phyloP scores from a whole-genome alignment of 805 yeast genomes.

The Sungouiella blattae region DNA sequence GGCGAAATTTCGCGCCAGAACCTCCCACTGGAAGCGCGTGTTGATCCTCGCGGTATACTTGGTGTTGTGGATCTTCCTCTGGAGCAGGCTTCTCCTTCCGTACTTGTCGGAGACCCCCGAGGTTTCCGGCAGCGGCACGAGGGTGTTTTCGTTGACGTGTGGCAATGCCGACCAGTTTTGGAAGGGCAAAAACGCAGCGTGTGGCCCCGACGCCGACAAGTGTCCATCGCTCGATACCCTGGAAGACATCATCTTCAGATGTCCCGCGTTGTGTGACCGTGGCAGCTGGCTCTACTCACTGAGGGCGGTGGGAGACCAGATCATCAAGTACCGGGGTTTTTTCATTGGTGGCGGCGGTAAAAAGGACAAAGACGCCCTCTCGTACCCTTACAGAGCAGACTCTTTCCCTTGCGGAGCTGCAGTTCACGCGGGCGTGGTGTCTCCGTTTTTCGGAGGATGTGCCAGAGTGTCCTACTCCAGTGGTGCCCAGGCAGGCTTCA shows the following conservation, averaged over 20 bases:
- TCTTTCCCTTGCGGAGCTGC: constrained; percentile 90
- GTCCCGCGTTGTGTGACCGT: constrained; percentile 85
- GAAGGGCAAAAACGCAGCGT: constrained; percentile 70
- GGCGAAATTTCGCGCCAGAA: constrained; percentile 23
- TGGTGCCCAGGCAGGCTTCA: constrained; percentile 43
- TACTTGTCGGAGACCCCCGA: constrained; percentile 43
- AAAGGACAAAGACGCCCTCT: constrained; percentile 21
- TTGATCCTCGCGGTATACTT: constrained; percentile 37
- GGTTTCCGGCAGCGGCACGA: constrained; percentile 1
- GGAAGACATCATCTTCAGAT: constrained; percentile 56
- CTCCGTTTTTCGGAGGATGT: constrained; percentile 77
- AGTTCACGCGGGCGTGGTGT: constrained; percentile 75
- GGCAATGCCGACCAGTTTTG: constrained; percentile 49
- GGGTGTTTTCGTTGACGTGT: constrained; percentile 49
- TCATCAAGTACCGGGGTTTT: constrained; percentile 66
- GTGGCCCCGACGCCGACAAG: constrained; percentile 67
- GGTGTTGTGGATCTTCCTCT: constrained; percentile 43
- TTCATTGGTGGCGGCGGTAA: constrained; percentile 72
- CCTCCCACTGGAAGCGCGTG: constrained; percentile 24
- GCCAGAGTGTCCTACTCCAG: constrained; percentile 60
- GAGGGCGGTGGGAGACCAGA: constrained; percentile 66
- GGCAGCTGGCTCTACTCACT: constrained; percentile 75
- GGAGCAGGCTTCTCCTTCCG: constrained; percentile 40
- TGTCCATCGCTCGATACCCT: constrained; percentile 46
- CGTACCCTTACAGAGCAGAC: constrained; percentile 79